Evolutionary conservation across 1,284 basidiomycete species (phyloP), one percentile per base, ranked within the genome.

Genomic region (Malassezia yamatoensis): DNA sequence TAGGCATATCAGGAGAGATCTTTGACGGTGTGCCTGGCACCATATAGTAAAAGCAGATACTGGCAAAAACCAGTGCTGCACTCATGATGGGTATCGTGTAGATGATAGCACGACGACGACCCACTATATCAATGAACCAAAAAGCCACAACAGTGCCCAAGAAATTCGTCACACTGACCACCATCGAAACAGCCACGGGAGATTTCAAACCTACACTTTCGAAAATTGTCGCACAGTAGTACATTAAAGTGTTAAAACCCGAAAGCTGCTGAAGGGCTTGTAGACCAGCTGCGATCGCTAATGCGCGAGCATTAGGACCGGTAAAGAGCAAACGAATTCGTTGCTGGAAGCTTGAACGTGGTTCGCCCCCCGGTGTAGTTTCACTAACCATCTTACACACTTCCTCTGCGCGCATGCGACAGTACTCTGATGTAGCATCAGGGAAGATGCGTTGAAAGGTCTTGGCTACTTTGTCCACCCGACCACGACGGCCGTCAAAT

Each of bases 101-200:
- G 33, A 88, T 69, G 83, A 88, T 87, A 60, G 87, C 87, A 45
- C 78, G 80, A 48, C 87, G 79, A 33, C 87, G 77, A 5, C 87
- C 87, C 48, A 88, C 79, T 32, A 81, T 83, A 72, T 89, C 87
- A 51, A 89, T 87, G 76, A 84, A 76, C 67, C 63, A 37, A 33
- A 90, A 78, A 1, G 87, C 86, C 42, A 89, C 76, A 50, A 89
- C 78, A 0, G 87, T 89, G 76, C 87, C 87, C 44, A 85, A 63
- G 70, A 89, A 87, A 76, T 76, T 76, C 57, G 63, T 65, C 16
- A 62, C 67, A n/a, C 70, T 64, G 32, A 73, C 63, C 51, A 76
- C 67, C 4, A 76, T 61, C 20, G 68, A 68, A 5, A 65, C 65
- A 0, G 68, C 63, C 16, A 75, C 66, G 0, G 73, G 66, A 52